Evolutionary conservation across 2,329 filamentous ascomycete genomes (phyloP).

Genomic region (Exophiala alcalophila): DNA sequence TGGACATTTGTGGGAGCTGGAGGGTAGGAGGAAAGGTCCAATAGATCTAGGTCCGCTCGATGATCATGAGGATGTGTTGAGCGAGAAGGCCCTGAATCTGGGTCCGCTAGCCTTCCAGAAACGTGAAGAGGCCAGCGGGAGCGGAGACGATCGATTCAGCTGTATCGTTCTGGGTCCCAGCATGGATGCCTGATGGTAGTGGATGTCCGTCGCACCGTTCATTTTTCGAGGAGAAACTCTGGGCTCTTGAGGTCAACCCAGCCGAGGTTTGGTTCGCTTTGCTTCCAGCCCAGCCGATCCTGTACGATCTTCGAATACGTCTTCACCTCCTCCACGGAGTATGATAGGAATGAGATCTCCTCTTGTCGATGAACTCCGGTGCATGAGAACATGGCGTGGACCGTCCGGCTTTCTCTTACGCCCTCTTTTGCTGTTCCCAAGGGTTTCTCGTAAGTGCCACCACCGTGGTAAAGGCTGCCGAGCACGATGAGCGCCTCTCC

Average conservation of each 20-base stretch:
- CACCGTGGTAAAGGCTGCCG: slow-evolving; percentile 41
- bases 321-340: slow-evolving; percentile 41
- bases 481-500: slow-evolving; percentile 42
- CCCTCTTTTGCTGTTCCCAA: slow-evolving; percentile 28
- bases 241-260: slow-evolving; percentile 43
- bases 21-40: slow-evolving; percentile 36
- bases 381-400: slow-evolving; percentile 44
- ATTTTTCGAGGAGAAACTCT: slow-evolving; percentile 32
- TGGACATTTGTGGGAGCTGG: slow-evolving; percentile 37
- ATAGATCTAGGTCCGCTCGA: slow-evolving; percentile 32
- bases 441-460: slow-evolving; percentile 34
- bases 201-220: background rate
- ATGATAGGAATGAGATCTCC: slow-evolving; percentile 38
- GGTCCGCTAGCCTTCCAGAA: slow-evolving; percentile 32
- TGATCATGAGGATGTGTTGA: slow-evolving; percentile 35
- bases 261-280: slow-evolving; percentile 41
- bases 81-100: slow-evolving; percentile 32
- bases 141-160: slow-evolving; percentile 23
- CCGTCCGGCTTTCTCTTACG: slow-evolving; percentile 31
- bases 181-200: slow-evolving; percentile 9
- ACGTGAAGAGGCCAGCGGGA: slow-evolving; percentile 24
- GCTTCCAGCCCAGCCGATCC: slow-evolving; percentile 41
- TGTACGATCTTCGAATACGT: slow-evolving; percentile 39
- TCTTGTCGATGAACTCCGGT: slow-evolving; percentile 40
- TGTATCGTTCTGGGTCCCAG: slow-evolving; percentile 27